Base-by-base conservation (phyloP, 2,329 filamentous ascomycete genomes). In the Aspergillus ustus region DNA sequence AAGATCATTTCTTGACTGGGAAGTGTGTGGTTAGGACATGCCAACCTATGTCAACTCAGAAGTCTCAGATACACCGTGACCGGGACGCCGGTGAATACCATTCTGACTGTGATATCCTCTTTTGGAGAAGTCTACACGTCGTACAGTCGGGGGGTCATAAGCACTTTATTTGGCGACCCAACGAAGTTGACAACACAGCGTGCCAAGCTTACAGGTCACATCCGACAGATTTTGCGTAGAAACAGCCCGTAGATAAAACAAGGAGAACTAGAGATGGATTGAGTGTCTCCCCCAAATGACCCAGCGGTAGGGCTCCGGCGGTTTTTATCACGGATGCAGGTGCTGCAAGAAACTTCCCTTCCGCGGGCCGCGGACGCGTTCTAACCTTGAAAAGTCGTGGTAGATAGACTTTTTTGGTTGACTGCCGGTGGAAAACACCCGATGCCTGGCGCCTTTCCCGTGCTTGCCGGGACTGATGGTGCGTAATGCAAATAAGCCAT, bases 191-290 rank as follows among this genome's bases (percentile, higher is more conserved):
- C 50, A 59, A 54, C 43, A 28, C 29, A 53, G 50, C 40, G 49
- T 13, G 57, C 50, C 43, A 54, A 59, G 50, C 51, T 20, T 31
- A 55, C 43, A 55, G 34, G 51, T 53, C 51, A 53, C 51, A 44
- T 29, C 29, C 19, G 17, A 19, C 20, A 8, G 20, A 52, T 40
- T 20, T n/a, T 2, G 40, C 9, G 22, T 49, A 20, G 20, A 15
- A 28, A 11, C 34, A 40, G 9, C 11, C 34, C 9, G 34, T 13
- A 17, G 13, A 40, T 25, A 25, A 25, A 25, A 25, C 25, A 40
- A 11, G 34, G 34, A 40, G 34, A 37, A 15, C 34, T 37, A 37
- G 45, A 48, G 19, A 15, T 22, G 22, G 9, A 25, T 22, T 25
- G 13, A 48, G 45, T 48, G 19, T 15, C 19, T 49, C 6, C 25